Evolutionary conservation across 2,329 filamentous ascomycete genomes (phyloP).

Genomic region (Colletotrichum horii): DNA sequence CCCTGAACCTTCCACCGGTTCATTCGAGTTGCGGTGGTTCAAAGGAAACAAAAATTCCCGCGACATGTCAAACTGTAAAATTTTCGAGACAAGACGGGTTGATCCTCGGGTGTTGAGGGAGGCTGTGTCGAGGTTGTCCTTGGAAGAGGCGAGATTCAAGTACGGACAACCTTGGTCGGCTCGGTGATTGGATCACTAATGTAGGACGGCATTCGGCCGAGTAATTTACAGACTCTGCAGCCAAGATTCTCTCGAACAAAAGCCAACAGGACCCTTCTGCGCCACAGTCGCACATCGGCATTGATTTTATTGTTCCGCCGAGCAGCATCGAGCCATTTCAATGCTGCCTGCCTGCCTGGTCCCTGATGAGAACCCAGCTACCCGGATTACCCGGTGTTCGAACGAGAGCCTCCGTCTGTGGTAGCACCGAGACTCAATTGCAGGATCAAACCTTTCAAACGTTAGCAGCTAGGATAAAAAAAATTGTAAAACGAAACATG

Average conservation of each 20-base stretch:
- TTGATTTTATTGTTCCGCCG: neutral
- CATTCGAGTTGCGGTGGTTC: neutral
- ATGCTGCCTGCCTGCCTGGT: neutral
- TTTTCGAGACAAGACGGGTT: neutral
- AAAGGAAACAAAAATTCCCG: neutral
- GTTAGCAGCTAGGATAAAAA: neutral
- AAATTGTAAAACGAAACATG: neutral
- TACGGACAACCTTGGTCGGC: neutral
- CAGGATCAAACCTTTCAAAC: neutral
- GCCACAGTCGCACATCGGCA: neutral
- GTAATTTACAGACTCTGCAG: neutral
- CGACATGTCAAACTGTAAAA: neutral
- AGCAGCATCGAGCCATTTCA: neutral
- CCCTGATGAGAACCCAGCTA: neutral
- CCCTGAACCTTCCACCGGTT: neutral
- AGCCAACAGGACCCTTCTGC: neutral
- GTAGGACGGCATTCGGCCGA: neutral
- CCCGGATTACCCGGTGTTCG: neutral
- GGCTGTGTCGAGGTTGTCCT: neutral
- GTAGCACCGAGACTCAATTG: neutral
- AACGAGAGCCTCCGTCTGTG: neutral
- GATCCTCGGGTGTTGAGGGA: neutral
- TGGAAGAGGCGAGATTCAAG: neutral
- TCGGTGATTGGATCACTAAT: neutral
- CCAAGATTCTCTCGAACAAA: neutral